Evolutionary conservation across 2,329 filamentous ascomycete species (phyloP).

Genomic region (Colletotrichum navitas): DNA sequence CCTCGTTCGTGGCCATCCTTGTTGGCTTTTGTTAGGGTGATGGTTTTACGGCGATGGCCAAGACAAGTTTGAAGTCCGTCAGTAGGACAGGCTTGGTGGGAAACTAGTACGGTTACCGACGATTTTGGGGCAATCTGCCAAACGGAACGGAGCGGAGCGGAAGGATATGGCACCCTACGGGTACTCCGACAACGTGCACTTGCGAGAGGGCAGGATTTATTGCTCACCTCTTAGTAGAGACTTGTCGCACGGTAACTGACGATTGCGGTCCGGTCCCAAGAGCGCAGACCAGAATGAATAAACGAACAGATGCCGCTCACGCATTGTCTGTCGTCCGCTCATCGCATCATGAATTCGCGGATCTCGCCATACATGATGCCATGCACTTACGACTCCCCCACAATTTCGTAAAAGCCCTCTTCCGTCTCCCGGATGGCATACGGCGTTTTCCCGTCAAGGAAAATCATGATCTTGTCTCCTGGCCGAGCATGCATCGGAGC

Average conservation of each 20-base stretch:
- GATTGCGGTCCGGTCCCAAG: too few species aligned
- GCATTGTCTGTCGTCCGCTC: not conserved
- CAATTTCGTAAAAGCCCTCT: not conserved
- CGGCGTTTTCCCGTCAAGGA: conserved; percentile 37
- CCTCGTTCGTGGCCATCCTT: fast-evolving
- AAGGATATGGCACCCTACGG: not conserved
- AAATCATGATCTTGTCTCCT: conserved; percentile 26
- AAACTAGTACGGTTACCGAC: not conserved
- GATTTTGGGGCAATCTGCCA: not conserved
- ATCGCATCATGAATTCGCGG: not conserved
- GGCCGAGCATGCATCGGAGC: conserved; percentile 10
- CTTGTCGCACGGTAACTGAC: too few species aligned
- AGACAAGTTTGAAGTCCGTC: not conserved
- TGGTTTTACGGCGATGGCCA: not conserved
- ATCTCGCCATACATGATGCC: conserved; percentile 28
- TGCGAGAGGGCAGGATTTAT: not conserved
- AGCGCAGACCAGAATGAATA: not conserved
- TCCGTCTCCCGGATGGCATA: conserved; percentile 24
- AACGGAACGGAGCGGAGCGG: not conserved
- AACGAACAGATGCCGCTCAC: not conserved
- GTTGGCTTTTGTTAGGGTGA: not conserved
- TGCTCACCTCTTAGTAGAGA: too few species aligned
- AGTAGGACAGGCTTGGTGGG: not conserved
- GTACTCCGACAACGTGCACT: not conserved
- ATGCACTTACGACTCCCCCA: conserved; percentile 30